These are phyloP conservation scores for Entomortierella lignicola DNA, from an alignment of 192 early-diverging fungal genomes.

Conservation along the genomic window DNA sequence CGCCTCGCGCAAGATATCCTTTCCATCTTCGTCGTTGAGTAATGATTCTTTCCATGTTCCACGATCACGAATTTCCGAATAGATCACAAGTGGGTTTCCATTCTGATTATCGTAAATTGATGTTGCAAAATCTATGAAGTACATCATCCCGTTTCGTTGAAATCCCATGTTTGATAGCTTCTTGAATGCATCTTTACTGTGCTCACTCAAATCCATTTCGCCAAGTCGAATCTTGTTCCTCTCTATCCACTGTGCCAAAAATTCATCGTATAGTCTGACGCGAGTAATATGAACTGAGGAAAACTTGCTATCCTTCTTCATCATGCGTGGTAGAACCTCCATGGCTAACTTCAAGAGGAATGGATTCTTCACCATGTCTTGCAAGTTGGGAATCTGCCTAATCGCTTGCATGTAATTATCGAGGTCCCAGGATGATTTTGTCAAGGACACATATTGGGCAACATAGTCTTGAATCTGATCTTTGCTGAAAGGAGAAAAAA, in stretches of 20 bases:
- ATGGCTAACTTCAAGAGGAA: slow-evolving; percentile 7
- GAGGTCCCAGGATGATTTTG: neutral
- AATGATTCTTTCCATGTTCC: slow-evolving; percentile 9
- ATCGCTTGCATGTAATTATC: neutral
- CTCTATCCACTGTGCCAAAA: neutral
- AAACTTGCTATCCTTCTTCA: neutral
- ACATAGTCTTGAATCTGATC: neutral
- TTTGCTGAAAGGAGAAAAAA: neutral
- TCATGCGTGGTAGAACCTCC: neutral
- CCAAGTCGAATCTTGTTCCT: neutral
- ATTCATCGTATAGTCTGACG: slow-evolving; percentile 4
- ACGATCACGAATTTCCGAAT: neutral
- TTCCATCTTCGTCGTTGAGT: neutral
- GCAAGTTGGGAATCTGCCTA: neutral
- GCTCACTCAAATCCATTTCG: neutral
- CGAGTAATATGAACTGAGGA: slow-evolving; percentile 2
- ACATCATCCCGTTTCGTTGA: neutral
- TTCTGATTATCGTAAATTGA: slow-evolving; percentile 4
- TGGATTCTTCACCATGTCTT: slow-evolving; percentile 8
- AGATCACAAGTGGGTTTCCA: slow-evolving; percentile 1
- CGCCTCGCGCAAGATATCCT: neutral
- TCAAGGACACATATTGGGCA: neutral
- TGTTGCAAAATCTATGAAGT: neutral
- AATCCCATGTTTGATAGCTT: neutral
- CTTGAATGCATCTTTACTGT: neutral